Evolutionary conservation across 768 basidiomycete species (phyloP).

Genomic region (Ephemerocybe angulata): DNA sequence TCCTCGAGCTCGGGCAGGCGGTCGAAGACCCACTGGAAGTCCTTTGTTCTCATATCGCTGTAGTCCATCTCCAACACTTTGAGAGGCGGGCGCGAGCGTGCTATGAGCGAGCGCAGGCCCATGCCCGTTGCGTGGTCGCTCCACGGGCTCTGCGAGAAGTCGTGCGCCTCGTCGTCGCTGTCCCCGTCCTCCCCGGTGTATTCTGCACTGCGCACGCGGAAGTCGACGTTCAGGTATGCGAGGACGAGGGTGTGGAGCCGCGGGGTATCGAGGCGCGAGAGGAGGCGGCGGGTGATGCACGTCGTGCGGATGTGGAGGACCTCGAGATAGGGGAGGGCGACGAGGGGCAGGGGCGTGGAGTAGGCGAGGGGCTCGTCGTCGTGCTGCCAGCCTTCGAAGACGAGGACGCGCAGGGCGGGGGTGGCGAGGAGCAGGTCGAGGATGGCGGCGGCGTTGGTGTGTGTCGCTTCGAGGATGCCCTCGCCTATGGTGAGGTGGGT

Average conservation of each 20-base stretch:
- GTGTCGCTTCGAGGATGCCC: constrained; percentile 31
- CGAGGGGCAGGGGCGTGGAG: constrained; percentile 33
- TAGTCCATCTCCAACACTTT: constrained; percentile 72
- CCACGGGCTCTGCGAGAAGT: constrained; percentile 73
- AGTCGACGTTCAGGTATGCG: constrained; percentile 64
- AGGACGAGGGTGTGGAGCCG: constrained; percentile 58
- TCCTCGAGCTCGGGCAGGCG: constrained; percentile 49
- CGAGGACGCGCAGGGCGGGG: constrained; percentile 58
- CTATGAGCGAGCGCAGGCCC: constrained; percentile 66
- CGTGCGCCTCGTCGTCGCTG: constrained; percentile 68
- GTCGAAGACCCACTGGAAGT: constrained; percentile 68
- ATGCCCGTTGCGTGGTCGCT: constrained; percentile 79
- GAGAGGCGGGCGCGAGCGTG: constrained; percentile 60
- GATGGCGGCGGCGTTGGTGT: constrained; percentile 45
- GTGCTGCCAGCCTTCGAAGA: constrained; percentile 50
- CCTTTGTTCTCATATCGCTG: constrained; percentile 81
- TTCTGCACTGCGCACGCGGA: constrained; percentile 31
- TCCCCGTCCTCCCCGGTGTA: constrained; percentile 54
- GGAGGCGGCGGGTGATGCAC: constrained; percentile 59
- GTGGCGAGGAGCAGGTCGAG: constrained; percentile 60
- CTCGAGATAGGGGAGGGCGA: constrained; percentile 55
- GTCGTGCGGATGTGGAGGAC: constrained; percentile 55
- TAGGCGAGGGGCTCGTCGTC: constrained; percentile 33
- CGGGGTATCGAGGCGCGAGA: constrained; percentile 63
- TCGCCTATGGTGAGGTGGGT: constrained; percentile 58